These are phyloP conservation scores for Diaporthe sp. DNA, from an alignment of 2,329 filamentous ascomycete species.

Conservation along the genomic window DNA sequence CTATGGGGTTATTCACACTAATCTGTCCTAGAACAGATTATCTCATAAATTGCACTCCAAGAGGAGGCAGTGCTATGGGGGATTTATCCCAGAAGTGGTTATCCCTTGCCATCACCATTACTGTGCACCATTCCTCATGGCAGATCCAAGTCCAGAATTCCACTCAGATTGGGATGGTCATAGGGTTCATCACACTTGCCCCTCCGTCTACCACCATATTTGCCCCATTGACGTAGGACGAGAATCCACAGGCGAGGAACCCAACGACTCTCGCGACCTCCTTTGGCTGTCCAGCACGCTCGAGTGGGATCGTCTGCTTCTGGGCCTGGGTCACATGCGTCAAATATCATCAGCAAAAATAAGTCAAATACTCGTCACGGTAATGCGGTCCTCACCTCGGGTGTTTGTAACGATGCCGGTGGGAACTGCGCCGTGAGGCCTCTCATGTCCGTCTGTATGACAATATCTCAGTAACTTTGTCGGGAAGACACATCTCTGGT, in stretches of 20 bases:
- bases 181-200: conserved; percentile 49
- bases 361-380: not conserved
- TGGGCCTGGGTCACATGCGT: conserved; percentile 51
- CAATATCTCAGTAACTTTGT: not conserved
- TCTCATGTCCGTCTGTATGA: conserved; percentile 59
- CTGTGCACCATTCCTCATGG: not conserved
- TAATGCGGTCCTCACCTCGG: conserved; percentile 51
- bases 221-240: conserved; percentile 72
- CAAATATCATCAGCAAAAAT: not conserved
- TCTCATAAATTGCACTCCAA: too few relatives aligned
- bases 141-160: not conserved
- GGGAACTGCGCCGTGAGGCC: conserved; percentile 68
- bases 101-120: not conserved
- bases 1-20: not conserved
- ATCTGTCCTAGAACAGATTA: too few relatives aligned
- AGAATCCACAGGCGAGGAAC: conserved; percentile 74
- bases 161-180: conserved; percentile 37
- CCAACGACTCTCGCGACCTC: conserved; percentile 73
- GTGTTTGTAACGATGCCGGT: conserved; percentile 65
- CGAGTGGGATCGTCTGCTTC: conserved; percentile 68
- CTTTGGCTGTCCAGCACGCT: conserved; percentile 68
- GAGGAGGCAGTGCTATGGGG: too few relatives aligned
- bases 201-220: conserved; percentile 76
- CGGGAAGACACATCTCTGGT: not conserved
- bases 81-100: too few relatives aligned